Conservation (phyloP, 78 protist species). For the Dictyostelium capitatum region DNA sequence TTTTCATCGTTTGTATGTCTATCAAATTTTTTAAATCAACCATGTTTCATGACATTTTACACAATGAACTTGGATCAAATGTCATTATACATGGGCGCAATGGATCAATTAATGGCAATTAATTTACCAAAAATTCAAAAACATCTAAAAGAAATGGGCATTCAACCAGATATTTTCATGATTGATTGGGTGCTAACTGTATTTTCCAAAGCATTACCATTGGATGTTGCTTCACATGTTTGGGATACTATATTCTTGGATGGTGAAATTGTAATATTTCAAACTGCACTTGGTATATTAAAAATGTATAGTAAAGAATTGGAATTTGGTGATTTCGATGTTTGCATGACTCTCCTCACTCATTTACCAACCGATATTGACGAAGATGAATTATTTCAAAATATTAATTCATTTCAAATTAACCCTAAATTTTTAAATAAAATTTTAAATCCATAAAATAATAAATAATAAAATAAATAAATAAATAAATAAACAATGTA, state of each 20-base stretch:
- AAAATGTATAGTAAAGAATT: conserved; percentile 67
- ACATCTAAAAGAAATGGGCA: conserved; percentile 76
- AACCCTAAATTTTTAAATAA: conserved; percentile 44
- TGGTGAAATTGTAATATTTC: conserved; percentile 80
- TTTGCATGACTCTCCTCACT: conserved; percentile 64
- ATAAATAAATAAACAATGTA: no score
- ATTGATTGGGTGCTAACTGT: conserved; percentile 94
- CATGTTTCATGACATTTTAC: conserved; percentile 86
- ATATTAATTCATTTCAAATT: conserved; percentile 46
- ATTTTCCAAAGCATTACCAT: conserved; percentile 86
- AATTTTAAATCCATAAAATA: not conserved
- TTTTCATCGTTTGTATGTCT: conserved; percentile 89
- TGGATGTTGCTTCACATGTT: conserved; percentile 89
- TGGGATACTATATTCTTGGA: conserved; percentile 91
- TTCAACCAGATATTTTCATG: conserved; percentile 86
- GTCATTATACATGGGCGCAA: conserved; percentile 72
- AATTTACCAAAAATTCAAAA: conserved; percentile 76
- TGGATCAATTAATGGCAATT: conserved; percentile 61
- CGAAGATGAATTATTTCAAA: conserved; percentile 67
- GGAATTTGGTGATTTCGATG: conserved; percentile 65
- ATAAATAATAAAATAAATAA: no score
- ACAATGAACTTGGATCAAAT: conserved; percentile 81
- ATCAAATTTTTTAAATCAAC: conserved; percentile 87
- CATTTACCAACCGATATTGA: conserved; percentile 75
- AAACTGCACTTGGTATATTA: conserved; percentile 71